Base-by-base conservation (phyloP, 768 basidiomycete species). In the Naematelia encephala region DNA sequence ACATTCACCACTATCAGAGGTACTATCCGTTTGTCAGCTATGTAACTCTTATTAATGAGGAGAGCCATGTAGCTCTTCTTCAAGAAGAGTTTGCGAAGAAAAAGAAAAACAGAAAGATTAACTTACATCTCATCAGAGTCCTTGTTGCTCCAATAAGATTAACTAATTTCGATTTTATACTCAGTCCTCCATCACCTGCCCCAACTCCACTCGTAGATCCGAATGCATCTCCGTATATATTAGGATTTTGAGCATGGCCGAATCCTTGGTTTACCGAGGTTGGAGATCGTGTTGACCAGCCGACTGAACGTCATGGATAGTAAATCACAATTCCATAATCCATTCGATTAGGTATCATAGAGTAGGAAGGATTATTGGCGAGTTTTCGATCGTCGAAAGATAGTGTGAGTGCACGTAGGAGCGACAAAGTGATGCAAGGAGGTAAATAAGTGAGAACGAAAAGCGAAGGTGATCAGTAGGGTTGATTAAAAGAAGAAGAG, bases 51-150 rank as follows among this genome's bases (percentile, higher is more conserved):
- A 39, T 8, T 8, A 39, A 39, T 39, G 8, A 39, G 16, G 34
- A 39, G 34, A 39, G 34, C 8, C 34, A 39, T 8, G 34, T 8
- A 39, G 34, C 8, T 8, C 8, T 8, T 16, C 16, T 8, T 39
- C 8, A 39, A 8, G 34, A 16, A 16, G 34, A 16, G 16, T 8
- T 8, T 8, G 34, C 8, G 34, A 16, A 16, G 16, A 16, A 16
- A 39, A 16, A 16, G 34, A 39, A 39, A 16, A 16, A 39, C 8
- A 16, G 34, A 39, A 39, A 16, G 34, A 39, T 8, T 39, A 39
- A 75, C 93, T 81, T 76, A 99, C 94, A 91, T 78, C 94, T 85
- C 90, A 98, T 90, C 69, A 99, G 82, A 47, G 94, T 98, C 79
- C 94, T 83, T 60, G 97, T 91, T 34, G 94, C 94, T 68, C 88